A percentile compares a stretch with the other conserved stretches of the same genome.
Conservation (phyloP, 805 yeast genomes). For the Candida awuae region DNA sequence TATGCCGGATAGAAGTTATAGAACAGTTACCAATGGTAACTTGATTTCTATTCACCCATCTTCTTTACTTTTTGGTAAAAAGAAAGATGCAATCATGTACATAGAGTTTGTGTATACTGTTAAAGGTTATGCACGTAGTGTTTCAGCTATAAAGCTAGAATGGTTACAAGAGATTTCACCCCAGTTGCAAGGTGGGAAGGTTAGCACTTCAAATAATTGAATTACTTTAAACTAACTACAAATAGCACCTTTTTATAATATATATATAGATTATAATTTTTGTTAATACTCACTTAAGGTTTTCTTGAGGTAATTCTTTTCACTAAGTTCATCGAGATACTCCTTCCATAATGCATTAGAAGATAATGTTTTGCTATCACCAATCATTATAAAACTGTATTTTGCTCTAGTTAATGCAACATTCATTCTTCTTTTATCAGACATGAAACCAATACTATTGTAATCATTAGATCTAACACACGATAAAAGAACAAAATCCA, state of each 20-base stretch:
- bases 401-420: slow-evolving; percentile 70
- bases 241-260: background rate
- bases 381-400: slow-evolving; percentile 52
- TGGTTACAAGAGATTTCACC: slow-evolving; percentile 86
- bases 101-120: slow-evolving; percentile 90
- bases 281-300: slow-evolving; percentile 10
- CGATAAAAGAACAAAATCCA: slow-evolving; percentile 69
- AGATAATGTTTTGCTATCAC: slow-evolving; percentile 46
- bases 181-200: slow-evolving; percentile 42
- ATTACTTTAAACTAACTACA: background rate
- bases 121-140: slow-evolving; percentile 86
- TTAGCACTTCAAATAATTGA: slow-evolving; percentile 10
- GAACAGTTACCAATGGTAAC: slow-evolving; percentile 81
- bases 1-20: slow-evolving; percentile 86
- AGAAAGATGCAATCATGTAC: slow-evolving; percentile 84
- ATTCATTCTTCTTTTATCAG: slow-evolving; percentile 54
- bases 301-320: slow-evolving; percentile 16
- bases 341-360: slow-evolving; percentile 45
- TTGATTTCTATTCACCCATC: slow-evolving; percentile 86
- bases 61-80: slow-evolving; percentile 74
- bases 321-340: slow-evolving; percentile 36
- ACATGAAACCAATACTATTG: slow-evolving; percentile 54
- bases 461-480: slow-evolving; percentile 62
- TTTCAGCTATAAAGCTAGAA: slow-evolving; percentile 68
- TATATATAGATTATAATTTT: background rate